These are phyloP conservation scores for Amanita polypyramis DNA, from an alignment of 768 basidiomycete species.

Conservation along the genomic window DNA sequence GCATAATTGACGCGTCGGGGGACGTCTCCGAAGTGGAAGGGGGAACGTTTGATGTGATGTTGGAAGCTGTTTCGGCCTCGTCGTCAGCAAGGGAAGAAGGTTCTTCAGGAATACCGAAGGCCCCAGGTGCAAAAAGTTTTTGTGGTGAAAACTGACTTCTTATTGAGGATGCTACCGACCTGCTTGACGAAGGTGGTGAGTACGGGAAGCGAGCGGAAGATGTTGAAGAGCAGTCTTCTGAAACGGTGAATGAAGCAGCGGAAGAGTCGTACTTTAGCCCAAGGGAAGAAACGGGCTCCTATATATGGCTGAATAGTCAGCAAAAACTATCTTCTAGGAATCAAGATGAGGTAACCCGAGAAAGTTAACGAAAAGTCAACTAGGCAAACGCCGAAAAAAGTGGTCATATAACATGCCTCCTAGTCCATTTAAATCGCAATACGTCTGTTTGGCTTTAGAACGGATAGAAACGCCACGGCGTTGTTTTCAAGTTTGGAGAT, in stretches of 20 bases:
- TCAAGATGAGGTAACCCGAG: constrained; percentile 2
- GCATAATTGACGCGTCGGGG: constrained; percentile 13
- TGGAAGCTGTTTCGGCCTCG: background rate
- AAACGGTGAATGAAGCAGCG: constrained; percentile 22
- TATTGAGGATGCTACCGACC: constrained; percentile 6
- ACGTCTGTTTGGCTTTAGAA: constrained; percentile 3
- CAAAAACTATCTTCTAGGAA: constrained; percentile 6
- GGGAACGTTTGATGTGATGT: background rate
- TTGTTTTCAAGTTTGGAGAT: background rate
- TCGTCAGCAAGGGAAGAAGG: background rate
- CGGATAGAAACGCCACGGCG: background rate
- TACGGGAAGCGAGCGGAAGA: constrained; percentile 13
- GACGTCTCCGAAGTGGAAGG: constrained; percentile 11
- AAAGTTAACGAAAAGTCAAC: constrained; percentile 1
- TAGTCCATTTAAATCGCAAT: background rate
- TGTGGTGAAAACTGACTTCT: background rate
- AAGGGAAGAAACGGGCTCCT: constrained; percentile 19
- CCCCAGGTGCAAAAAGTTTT: constrained; percentile 5
- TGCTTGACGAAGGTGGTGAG: constrained; percentile 13
- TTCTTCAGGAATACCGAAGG: constrained; percentile 8
- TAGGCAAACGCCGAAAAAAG: constrained; percentile 1
- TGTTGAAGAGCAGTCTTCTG: constrained; percentile 21
- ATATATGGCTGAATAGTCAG: constrained; percentile 6
- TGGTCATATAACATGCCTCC: background rate
- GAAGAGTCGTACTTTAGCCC: constrained; percentile 23